Percentiles rank a stretch among this genome's conserved stretches.
These are phyloP conservation scores for Boletus rufocinnamomeus DNA, from an alignment of 768 basidiomycete genomes.

Conservation along the genomic window DNA sequence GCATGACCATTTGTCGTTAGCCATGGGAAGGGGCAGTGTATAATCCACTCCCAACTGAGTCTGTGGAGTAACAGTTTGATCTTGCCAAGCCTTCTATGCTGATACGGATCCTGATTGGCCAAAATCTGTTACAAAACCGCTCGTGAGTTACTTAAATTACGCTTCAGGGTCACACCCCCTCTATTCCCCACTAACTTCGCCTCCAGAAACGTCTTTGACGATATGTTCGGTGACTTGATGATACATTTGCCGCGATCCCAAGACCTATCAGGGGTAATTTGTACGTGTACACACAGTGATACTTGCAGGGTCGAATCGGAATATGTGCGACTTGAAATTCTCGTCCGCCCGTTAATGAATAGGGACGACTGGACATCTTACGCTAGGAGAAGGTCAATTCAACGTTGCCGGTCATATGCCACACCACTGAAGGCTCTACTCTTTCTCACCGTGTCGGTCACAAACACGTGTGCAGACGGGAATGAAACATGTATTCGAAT, in stretches of 20 bases:
- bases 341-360: neutral
- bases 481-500: slow-evolving; percentile 9
- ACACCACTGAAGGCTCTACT: neutral
- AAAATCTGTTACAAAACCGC: neutral
- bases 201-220: neutral
- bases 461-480: slow-evolving; percentile 5
- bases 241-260: neutral
- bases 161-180: neutral
- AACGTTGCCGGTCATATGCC: slow-evolving; percentile 1
- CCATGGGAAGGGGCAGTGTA: neutral
- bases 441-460: slow-evolving; percentile 1
- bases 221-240: slow-evolving; percentile 3
- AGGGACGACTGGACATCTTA: neutral
- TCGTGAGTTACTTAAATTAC: slow-evolving; percentile 2
- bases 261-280: neutral
- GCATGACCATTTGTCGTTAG: neutral
- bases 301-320: neutral
- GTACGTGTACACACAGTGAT: slow-evolving; percentile 12
- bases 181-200: neutral
- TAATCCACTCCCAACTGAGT: neutral
- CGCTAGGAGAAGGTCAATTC: slow-evolving; percentile 2
- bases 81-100: slow-evolving; percentile 1
- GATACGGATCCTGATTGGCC: slow-evolving; percentile 9
- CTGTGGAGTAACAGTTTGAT: slow-evolving; percentile 2
- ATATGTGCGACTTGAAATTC: neutral